Evolutionary conservation across 805 yeast genomes (phyloP), one percentile per base, ranked within the genome.

Genomic region (Candida cerambycidarum): DNA sequence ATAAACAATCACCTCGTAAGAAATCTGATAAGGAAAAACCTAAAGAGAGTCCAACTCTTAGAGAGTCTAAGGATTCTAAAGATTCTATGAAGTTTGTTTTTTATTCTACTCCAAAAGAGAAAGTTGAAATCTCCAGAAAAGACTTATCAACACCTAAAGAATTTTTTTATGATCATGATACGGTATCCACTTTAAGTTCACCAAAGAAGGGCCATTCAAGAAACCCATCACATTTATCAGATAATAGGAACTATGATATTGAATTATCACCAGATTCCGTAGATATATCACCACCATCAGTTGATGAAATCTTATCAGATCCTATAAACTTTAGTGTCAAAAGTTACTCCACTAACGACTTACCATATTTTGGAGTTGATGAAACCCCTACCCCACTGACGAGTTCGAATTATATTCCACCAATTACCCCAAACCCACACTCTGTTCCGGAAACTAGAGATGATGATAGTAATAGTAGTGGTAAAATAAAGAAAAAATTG

Each of bases 121-220:
- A 32, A 39, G 33, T 15, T 11, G 32, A 36, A 6, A 36, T 4
- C 25, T 7, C 25, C n/a, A 27, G 13, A 36, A n/a, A 21, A 9
- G 28, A 23, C 13, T 29, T 29, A 14, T 11, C 43, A n/a, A 46
- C 49, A 13, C 49, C 49, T 2, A 43, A 33, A 7, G 49, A 46
- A 11, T 18, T 46, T 3, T 39, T 32, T 14, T 36, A 7, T 39
- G 39, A 33, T 12, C 28, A 32, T 17, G 44, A 45, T 3, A 11
- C 34, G 23, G 8, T 31, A 9, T 16, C 34, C 5, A 31, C 15
- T 10, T 14, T 28, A 13, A 28, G 31, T 28, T 28, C 37, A 21
- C 37, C 37, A 4, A 23, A 23, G 16, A 33, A 33, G 12, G 11
- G 19, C 3, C 19, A 23, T 21, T 21, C 29, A 21, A 34, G 29